A percentile compares a stretch with the other conserved stretches of the same genome.
These are phyloP conservation scores for Ganoderma lucidum DNA, from an alignment of 1,284 basidiomycete species.

Conservation along the genomic window DNA sequence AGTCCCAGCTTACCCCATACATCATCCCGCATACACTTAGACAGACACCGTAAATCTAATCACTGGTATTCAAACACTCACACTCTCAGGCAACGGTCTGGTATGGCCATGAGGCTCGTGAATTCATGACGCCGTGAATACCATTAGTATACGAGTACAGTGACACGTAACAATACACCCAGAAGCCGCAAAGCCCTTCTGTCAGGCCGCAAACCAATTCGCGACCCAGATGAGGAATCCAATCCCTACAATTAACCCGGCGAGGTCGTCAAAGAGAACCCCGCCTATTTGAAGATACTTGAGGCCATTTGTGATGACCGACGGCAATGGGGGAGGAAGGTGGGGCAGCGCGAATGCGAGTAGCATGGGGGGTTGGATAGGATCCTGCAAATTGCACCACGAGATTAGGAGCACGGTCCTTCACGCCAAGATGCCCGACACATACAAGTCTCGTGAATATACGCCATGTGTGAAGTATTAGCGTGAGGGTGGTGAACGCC, in stretches of 20 bases:
- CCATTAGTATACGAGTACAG: constrained; percentile 15
- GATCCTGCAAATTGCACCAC: constrained; percentile 51
- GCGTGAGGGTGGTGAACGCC: constrained; percentile 75
- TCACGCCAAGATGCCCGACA: constrained; percentile 23
- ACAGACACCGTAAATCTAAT: constrained; percentile 26
- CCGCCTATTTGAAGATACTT: constrained; percentile 74
- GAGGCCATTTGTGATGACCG: constrained; percentile 63
- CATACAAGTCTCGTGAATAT: constrained; percentile 74
- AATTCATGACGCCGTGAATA: constrained; percentile 4
- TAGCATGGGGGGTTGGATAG: constrained; percentile 63
- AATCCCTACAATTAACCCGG: constrained; percentile 67
- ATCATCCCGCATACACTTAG: constrained; percentile 6
- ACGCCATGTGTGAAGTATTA: constrained; percentile 72
- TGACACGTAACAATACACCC: constrained; percentile 12
- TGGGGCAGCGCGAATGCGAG: constrained; percentile 67
- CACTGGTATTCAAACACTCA: constrained; percentile 21
- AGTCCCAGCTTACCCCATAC: background rate
- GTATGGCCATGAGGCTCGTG: background rate
- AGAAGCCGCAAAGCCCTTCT: background rate
- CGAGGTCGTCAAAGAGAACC: constrained; percentile 71
- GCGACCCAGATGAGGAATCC: constrained; percentile 67
- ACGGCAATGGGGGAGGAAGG: constrained; percentile 69
- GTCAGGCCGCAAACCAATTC: constrained; percentile 50
- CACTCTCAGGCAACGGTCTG: background rate
- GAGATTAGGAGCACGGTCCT: too few relatives aligned